Conservation (phyloP, 768 basidiomycete species). For the Rhizopogon salebrosus region DNA sequence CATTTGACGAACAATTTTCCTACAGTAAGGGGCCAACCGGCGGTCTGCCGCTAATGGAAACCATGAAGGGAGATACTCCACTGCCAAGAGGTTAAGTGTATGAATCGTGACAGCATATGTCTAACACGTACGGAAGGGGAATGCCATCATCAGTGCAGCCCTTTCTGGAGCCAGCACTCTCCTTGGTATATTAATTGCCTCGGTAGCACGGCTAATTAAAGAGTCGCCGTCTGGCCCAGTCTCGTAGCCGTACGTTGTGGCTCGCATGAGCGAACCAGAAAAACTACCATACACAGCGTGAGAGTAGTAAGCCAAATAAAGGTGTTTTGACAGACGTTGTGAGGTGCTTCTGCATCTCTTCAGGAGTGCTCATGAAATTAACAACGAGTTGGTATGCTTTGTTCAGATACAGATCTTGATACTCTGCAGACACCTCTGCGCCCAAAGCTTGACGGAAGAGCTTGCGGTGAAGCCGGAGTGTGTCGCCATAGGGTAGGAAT, state of each 20-base stretch:
- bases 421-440: slow-evolving; percentile 1
- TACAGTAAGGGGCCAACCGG: background rate
- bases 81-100: background rate
- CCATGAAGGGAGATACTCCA: slow-evolving; percentile 8
- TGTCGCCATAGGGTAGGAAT: slow-evolving; percentile 15
- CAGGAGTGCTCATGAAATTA: slow-evolving; percentile 1
- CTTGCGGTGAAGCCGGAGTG: slow-evolving; percentile 15
- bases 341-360: slow-evolving; percentile 3
- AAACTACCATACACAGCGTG: background rate
- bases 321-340: slow-evolving; percentile 3
- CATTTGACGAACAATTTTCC: background rate
- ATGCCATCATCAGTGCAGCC: slow-evolving; percentile 2
- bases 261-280: slow-evolving; percentile 21
- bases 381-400: slow-evolving; percentile 7
- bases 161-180: slow-evolving; percentile 1
- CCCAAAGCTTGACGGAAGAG: slow-evolving; percentile 16
- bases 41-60: slow-evolving; percentile 5
- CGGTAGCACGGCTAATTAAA: background rate
- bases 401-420: slow-evolving; percentile 6
- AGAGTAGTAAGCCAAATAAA: background rate
- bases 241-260: slow-evolving; percentile 5
- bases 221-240: background rate
- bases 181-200: background rate
- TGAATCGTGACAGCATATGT: no score
- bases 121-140: slow-evolving; percentile 4